Percentiles rank a stretch among this genome's conserved stretches.
Evolutionary conservation across 1,139 yeast species (phyloP).

Genomic region (Tardiomyces blankii): DNA sequence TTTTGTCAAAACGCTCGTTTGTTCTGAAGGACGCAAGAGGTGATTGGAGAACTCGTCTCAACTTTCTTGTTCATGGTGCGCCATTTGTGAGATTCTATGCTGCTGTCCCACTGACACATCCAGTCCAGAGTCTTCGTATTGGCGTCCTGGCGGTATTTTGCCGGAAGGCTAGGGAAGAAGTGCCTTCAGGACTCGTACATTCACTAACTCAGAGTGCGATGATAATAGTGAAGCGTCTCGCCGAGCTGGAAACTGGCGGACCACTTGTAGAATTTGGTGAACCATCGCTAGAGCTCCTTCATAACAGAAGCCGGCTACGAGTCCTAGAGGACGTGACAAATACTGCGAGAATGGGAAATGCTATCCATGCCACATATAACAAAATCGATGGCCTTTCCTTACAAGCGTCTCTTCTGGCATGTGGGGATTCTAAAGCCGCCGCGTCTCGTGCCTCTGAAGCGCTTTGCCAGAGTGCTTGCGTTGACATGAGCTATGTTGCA

Average conservation of each 20-base stretch:
- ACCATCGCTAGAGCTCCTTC: too few species aligned
- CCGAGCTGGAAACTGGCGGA: conserved; percentile 14
- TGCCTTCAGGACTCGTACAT: conserved; percentile 29
- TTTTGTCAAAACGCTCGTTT: conserved; percentile 45
- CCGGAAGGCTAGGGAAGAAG: conserved; percentile 31
- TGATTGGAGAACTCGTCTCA: conserved; percentile 56
- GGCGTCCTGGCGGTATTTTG: conserved; percentile 59
- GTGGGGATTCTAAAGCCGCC: conserved; percentile 24
- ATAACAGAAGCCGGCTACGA: too few species aligned
- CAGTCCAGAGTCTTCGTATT: conserved; percentile 32
- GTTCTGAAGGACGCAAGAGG: conserved; percentile 45
- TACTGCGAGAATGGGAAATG: conserved; percentile 2
- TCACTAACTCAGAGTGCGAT: conserved; percentile 30
- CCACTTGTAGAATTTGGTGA: conserved; percentile 11
- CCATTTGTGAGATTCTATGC: conserved; percentile 52
- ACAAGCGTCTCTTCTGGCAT: neutral
- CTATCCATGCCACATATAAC: neutral
- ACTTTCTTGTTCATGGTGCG: conserved; percentile 51
- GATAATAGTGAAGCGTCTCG: conserved; percentile 36
- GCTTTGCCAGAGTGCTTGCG: too few species aligned
- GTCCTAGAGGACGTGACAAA: too few species aligned
- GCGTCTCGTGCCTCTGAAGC: too few species aligned
- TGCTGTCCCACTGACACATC: conserved; percentile 43
- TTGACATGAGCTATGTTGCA: too few species aligned
- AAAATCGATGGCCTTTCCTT: neutral